Evolutionary conservation across 306 rosid species (phyloP).

Genomic region (Neltuma alba): DNA sequence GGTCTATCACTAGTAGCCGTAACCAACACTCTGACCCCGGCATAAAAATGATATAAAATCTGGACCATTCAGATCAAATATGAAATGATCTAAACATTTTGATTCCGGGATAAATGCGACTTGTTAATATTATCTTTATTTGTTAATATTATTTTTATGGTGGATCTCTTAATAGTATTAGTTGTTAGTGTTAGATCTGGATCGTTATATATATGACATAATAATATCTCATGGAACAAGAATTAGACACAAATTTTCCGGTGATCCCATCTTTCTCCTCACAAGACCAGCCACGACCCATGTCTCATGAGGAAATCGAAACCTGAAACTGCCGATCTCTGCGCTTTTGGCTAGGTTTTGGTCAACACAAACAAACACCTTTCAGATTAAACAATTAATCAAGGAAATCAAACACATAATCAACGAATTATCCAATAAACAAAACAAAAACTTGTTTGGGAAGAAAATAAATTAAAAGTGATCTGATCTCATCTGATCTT

Average conservation of each 20-base stretch:
- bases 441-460: background rate
- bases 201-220: background rate
- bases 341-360: background rate
- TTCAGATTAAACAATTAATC: background rate
- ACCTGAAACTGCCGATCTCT: background rate
- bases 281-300: background rate
- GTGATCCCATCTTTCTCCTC: background rate
- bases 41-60: too few relatives aligned
- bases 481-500: slow-evolving; percentile 28
- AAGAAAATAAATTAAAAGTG: background rate
- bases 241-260: background rate
- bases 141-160: too few relatives aligned
- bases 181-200: background rate
- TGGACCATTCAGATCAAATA: too few relatives aligned
- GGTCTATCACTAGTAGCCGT: background rate
- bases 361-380: background rate
- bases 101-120: too few relatives aligned
- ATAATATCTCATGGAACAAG: background rate
- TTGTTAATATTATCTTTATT: too few relatives aligned
- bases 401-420: background rate
- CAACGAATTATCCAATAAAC: background rate
- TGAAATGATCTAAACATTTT: too few relatives aligned
- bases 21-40: background rate
- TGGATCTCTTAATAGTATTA: background rate
- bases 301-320: background rate